These are phyloP conservation scores for Penicillium paxilli DNA, from an alignment of 495 filamentous ascomycete species.

Conservation along the genomic window DNA sequence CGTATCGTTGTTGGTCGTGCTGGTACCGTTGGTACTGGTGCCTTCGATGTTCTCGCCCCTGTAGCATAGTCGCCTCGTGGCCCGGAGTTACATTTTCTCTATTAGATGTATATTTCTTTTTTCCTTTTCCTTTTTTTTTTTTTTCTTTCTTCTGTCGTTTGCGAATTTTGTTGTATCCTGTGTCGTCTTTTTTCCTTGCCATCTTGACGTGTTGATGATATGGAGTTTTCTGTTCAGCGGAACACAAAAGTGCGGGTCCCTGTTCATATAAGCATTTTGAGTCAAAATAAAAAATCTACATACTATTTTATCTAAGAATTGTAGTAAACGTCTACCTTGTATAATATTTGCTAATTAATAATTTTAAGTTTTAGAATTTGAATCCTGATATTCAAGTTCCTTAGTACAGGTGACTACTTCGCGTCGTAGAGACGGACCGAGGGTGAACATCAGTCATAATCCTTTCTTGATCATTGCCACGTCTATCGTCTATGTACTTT, in stretches of 20 bases:
- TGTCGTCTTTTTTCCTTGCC: slow-evolving; percentile 26
- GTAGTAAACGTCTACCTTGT: no score
- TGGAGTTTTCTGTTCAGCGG: slow-evolving; percentile 47
- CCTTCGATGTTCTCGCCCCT: slow-evolving; percentile 83
- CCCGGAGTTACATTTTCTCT: slow-evolving; percentile 19
- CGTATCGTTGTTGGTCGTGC: slow-evolving; percentile 85
- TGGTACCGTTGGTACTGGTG: slow-evolving; percentile 82
- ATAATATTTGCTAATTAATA: no score
- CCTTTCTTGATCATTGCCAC: neutral
- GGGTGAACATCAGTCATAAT: neutral
- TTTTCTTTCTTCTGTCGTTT: neutral
- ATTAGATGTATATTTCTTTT: neutral
- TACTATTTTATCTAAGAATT: neutral
- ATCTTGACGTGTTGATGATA: slow-evolving; percentile 38
- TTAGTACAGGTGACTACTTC: no score
- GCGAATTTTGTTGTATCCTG: slow-evolving; percentile 2
- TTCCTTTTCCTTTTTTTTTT: neutral
- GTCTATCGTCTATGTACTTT: slow-evolving; percentile 5
- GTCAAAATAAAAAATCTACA: slow-evolving; percentile 23
- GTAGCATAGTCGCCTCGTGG: slow-evolving; percentile 42
- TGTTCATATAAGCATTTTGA: slow-evolving; percentile 36
- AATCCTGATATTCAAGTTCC: no score
- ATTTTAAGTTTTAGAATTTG: no score
- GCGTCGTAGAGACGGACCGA: neutral
- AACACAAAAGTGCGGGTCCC: slow-evolving; percentile 39